Base-by-base conservation (phyloP, 495 filamentous ascomycete genomes). In the Mycothermus thermophilus region DNA sequence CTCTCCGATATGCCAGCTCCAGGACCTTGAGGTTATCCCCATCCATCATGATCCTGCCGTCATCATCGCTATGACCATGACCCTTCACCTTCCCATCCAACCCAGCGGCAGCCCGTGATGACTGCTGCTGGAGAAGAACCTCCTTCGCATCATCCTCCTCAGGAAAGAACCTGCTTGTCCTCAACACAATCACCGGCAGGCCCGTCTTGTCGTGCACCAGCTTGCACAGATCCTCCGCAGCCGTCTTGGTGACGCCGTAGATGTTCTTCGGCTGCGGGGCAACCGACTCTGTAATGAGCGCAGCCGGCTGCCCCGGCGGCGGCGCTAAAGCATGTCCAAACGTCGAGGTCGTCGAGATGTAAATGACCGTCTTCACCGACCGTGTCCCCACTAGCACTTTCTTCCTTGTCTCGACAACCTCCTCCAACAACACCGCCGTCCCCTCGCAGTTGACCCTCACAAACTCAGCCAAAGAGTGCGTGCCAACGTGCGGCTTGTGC, bases 21-120 rank as follows among this genome's bases (percentile, higher is more conserved):
- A 46, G 23, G 18, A 56, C 47, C 47, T 56, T 56, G 12, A 56
- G 27, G 12, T 54, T 56, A 9, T 51, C 50, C 17, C 46, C 52
- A 0, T 20, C 40, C 32, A 37, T 25, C 15, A 3, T 29, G 17
- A 33, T 29, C n/a, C 45, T 32, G 29, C 47, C 32, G 9, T 39
- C 44, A 5, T 40, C 44, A 19, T 53, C 50, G n/a, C n/a, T n/a
- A n/a, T n/a, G n/a, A n/a, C n/a, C n/a, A n/a, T n/a, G n/a, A n/a
- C n/a, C n/a, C n/a, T n/a, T n/a, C n/a, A n/a, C n/a, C n/a, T n/a
- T n/a, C n/a, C n/a, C n/a, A n/a, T n/a, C n/a, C n/a, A n/a, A n/a
- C n/a, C n/a, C n/a, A n/a, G n/a, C n/a, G n/a, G n/a, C n/a, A n/a
- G n/a, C n/a, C n/a, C n/a, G n/a, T n/a, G n/a, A n/a, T n/a, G n/a